A percentile compares a stretch with the other conserved stretches of the same genome.
phyloP scores from a whole-genome alignment of 2,329 filamentous ascomycete species.

The Camillea tinctor region DNA sequence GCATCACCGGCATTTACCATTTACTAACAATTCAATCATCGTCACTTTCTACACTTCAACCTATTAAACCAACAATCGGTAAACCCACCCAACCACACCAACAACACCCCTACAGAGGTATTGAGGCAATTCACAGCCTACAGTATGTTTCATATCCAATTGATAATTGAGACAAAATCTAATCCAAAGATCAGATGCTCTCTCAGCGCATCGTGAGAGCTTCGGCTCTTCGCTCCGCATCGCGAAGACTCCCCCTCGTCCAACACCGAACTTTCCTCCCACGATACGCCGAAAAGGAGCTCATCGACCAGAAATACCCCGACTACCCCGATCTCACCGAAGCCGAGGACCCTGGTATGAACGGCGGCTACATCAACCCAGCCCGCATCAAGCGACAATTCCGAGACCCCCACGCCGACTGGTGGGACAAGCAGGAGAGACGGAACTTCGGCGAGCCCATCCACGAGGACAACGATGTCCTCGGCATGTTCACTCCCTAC shows the following conservation, averaged over 20 bases:
- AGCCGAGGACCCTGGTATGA: constrained; percentile 69
- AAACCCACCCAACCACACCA: constrained; percentile 15
- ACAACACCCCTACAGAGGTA: constrained; percentile 26
- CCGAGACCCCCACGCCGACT: constrained; percentile 88
- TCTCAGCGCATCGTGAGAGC: constrained; percentile 57
- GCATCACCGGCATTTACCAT: no score
- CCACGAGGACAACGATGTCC: constrained; percentile 92
- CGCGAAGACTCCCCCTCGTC: constrained; percentile 50
- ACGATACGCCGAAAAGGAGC: constrained; percentile 44
- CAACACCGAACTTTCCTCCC: constrained; percentile 60
- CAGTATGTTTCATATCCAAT: constrained; percentile 30
- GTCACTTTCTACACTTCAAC: not conserved
- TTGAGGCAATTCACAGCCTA: constrained; percentile 36
- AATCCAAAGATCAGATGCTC: no score
- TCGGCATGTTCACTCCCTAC: constrained; percentile 85
- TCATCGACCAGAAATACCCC: constrained; percentile 53
- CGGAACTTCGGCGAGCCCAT: constrained; percentile 95
- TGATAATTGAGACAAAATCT: no score
- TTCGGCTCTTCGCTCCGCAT: constrained; percentile 44
- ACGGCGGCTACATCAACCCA: constrained; percentile 81
- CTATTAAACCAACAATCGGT: no score
- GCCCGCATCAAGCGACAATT: constrained; percentile 80
- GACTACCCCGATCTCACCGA: constrained; percentile 50
- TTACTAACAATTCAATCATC: not conserved
- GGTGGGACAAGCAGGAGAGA: constrained; percentile 97